Base-by-base conservation (phyloP, 75 land plant species). In the Cryptomeria japonica region DNA sequence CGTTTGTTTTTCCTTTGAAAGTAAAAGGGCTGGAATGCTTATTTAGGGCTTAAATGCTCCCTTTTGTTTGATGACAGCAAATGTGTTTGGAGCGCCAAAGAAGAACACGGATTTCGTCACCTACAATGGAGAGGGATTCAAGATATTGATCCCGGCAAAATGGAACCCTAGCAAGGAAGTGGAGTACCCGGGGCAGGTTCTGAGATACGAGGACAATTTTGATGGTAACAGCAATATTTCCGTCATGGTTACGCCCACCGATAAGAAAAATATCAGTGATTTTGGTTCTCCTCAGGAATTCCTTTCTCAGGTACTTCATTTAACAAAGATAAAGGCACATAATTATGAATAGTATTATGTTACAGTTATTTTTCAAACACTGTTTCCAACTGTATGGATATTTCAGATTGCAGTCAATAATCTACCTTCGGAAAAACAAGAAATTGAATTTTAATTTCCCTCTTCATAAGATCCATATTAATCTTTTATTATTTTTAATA, bases 131-230 rank as follows among this genome's bases (percentile, higher is more conserved):
- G 92, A 94, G 2, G 99, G 99, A 47, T 98, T 98, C 93, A 94
- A 92, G 91, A 46, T 98, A 14, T 86, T 83, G 16, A 89, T 98
- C 41, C 99, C 99, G 6, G 80, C 99, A 39, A 98, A 98, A 85
- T 98, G 99, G 99, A 97, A 96, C 87, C 97, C 97, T 13, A 98
- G 99, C 95, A 97, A 94, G 85, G 99, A 98, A 92, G 79, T 51
- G 19, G 99, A 97, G 88, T 98, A 85, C 90, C 99, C 99, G 2
- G 99, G 99, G 3, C 94, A 93, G 78, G 96, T 98, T 13, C 90
- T 98, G 84, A 92, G 97, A 70, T 98, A 93, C 73, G 99, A 98
- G 89, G 99, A 98, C 94, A 98, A 97, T 93, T 96, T 96, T 80
- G 99, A 98, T 51, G 8, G 92, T 38, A 94, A 86, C 89, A 94